A percentile compares a stretch with the other conserved stretches of the same genome.
phyloP scores from a whole-genome alignment of 768 basidiomycete genomes.

The Kwoniella dejecticola region DNA sequence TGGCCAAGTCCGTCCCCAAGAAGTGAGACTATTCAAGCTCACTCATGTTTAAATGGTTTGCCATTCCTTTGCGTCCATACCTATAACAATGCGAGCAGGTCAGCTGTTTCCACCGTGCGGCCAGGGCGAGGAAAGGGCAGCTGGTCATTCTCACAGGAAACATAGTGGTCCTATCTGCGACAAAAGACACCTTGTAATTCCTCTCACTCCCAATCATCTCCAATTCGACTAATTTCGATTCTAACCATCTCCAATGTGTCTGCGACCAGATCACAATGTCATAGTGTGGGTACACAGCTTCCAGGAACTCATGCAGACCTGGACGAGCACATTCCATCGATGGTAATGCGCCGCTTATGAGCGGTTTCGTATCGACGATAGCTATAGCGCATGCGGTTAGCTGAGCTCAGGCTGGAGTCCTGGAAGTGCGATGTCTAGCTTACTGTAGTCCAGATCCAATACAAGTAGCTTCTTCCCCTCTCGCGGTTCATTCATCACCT shows the following conservation, averaged over 20 bases:
- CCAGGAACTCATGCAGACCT: conserved; percentile 78
- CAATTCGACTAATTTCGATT: conserved; percentile 81
- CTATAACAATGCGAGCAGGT: conserved; percentile 11
- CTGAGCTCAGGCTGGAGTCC: too few relatives aligned
- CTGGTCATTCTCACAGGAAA: conserved; percentile 63
- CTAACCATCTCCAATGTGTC: conserved; percentile 86
- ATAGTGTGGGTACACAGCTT: conserved; percentile 76
- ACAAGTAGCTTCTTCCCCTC: conserved; percentile 78
- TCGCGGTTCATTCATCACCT: conserved; percentile 75
- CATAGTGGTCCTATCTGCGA: conserved; percentile 85
- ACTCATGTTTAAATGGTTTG: conserved; percentile 76
- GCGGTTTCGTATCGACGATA: conserved; percentile 79
- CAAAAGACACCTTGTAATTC: conserved; percentile 67
- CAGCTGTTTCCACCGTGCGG: too few relatives aligned
- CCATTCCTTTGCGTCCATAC: conserved; percentile 72
- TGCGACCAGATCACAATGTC: conserved; percentile 85
- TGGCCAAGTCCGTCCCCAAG: background rate
- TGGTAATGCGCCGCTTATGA: conserved; percentile 78
- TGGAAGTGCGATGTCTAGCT: conserved; percentile 28
- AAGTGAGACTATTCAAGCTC: background rate
- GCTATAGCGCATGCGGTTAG: conserved; percentile 58
- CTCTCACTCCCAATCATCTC: conserved; percentile 74
- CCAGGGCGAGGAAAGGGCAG: too few relatives aligned
- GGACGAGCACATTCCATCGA: conserved; percentile 81
- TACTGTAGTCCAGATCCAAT: conserved; percentile 86